phyloP scores from a whole-genome alignment of 2,329 filamentous ascomycete species.

The Sphaerulina musiva region DNA sequence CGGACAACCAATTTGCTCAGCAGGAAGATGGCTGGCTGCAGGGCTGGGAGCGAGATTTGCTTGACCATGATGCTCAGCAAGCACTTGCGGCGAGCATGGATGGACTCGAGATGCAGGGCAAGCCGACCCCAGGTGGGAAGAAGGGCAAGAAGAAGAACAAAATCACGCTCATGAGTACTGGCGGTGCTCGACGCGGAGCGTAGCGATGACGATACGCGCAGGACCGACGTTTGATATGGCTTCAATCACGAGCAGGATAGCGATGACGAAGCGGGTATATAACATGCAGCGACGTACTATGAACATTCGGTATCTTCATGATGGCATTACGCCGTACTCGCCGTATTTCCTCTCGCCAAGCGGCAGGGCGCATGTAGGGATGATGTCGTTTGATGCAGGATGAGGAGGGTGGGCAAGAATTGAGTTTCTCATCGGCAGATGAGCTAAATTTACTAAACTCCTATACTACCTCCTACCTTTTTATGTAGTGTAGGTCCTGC shows the following conservation, averaged over 20 bases:
- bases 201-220: background rate
- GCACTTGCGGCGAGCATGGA: slow-evolving; percentile 17
- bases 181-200: slow-evolving; percentile 26
- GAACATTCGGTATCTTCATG: too few species aligned
- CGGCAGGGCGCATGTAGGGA: too few species aligned
- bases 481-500: too few species aligned
- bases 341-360: too few species aligned
- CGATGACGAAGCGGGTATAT: too few species aligned
- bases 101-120: slow-evolving; percentile 28
- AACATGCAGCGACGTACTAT: too few species aligned
- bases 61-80: slow-evolving; percentile 54
- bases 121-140: slow-evolving; percentile 41
- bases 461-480: too few species aligned
- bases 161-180: slow-evolving; percentile 63
- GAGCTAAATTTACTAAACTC: too few species aligned
- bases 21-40: slow-evolving; percentile 79
- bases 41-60: slow-evolving; percentile 71
- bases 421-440: too few species aligned
- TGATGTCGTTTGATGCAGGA: too few species aligned
- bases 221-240: background rate
- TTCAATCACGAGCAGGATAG: background rate
- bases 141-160: slow-evolving; percentile 63
- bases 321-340: too few species aligned
- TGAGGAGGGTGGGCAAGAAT: too few species aligned
- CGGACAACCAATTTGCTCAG: slow-evolving; percentile 34